Base-by-base conservation (phyloP, 2,329 filamentous ascomycete species). In the Fusarium odoratissimum region DNA sequence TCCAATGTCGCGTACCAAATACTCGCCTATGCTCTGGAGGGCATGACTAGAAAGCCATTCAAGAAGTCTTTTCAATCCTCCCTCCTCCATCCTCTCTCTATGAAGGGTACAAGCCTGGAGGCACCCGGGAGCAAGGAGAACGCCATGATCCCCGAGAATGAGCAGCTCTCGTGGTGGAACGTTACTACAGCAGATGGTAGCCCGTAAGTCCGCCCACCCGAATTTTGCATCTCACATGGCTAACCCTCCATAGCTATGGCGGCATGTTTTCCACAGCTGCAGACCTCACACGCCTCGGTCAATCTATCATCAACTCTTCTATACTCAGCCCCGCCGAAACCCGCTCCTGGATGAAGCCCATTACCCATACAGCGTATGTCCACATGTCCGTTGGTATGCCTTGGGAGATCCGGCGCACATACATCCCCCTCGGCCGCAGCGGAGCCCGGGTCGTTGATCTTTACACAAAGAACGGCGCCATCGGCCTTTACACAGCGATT, bases 321-420 rank as follows among this genome's bases (percentile, higher is more conserved):
- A 37, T 69, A 13, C 30, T 69, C 3, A 35, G 35, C 4, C 35
- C 64, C 1, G 8, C 33, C 1, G 44, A 13, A 6, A 64, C 58
- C 1, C 64, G 66, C 16, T 35, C 64, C 1, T 69, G 66, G 66
- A 21, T 69, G 6, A 69, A 69, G 19, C 64, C 66, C 2, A 19
- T 58, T 4, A 8, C 58, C 3, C 65, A 69, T 16, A 69, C 66
- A 4, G 38, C 66, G 3, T 51, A 69, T 1, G 17, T 38, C 7
- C 16, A n/a, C 11, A 37, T 69, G 28, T 64, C 66, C 0, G 35
- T 69, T 7, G 66, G 66, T 3, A 69, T 69, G 66, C 64, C 66
- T 7, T 69, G 66, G 66, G 66, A 69, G 46, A 69, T 69, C 1
- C 40, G 57, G 2, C 66, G 66, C 6, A 68, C n/a, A 3, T 8